These are phyloP conservation scores for Dictyostelium brefeldianum DNA, from an alignment of 78 protist genomes.

Conservation along the genomic window DNA sequence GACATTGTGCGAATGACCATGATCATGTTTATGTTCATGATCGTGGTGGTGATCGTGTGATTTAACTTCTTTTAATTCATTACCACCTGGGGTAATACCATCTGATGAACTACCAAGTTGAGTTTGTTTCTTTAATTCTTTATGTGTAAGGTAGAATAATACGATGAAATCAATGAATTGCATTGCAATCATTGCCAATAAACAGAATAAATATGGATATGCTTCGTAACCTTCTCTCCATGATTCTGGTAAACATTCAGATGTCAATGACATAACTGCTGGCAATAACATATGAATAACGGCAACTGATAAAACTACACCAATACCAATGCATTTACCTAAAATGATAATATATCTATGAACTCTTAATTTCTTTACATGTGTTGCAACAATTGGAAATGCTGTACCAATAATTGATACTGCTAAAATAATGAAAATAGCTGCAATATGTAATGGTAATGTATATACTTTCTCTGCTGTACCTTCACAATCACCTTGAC, in stretches of 20 bases:
- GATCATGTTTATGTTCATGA: too few species aligned
- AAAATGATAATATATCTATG: not conserved
- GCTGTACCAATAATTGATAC: not conserved
- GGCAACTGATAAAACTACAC: conserved; percentile 67
- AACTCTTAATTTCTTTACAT: not conserved
- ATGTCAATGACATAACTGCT: conserved; percentile 14
- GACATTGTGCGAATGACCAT: too few species aligned
- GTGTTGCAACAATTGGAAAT: conserved; percentile 18
- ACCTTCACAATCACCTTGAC: not conserved
- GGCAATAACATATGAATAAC: conserved; percentile 67
- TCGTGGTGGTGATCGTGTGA: not conserved
- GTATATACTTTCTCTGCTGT: not conserved
- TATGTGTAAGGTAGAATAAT: not conserved
- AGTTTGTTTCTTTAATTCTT: not conserved
- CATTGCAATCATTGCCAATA: conserved; percentile 26
- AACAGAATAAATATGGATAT: conserved; percentile 4
- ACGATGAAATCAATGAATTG: conserved; percentile 1
- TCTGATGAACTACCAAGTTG: not conserved
- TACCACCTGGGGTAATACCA: not conserved
- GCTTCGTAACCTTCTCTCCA: conserved; percentile 45
- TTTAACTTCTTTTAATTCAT: not conserved
- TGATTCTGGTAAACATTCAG: conserved; percentile 49
- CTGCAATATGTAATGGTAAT: conserved; percentile 16
- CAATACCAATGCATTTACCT: conserved; percentile 74
- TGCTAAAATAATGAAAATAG: conserved; percentile 31